Evolutionary conservation across 2,329 filamentous ascomycete genomes (phyloP), one percentile per base, ranked within the genome.

Genomic region (Pyrenophora graminea): DNA sequence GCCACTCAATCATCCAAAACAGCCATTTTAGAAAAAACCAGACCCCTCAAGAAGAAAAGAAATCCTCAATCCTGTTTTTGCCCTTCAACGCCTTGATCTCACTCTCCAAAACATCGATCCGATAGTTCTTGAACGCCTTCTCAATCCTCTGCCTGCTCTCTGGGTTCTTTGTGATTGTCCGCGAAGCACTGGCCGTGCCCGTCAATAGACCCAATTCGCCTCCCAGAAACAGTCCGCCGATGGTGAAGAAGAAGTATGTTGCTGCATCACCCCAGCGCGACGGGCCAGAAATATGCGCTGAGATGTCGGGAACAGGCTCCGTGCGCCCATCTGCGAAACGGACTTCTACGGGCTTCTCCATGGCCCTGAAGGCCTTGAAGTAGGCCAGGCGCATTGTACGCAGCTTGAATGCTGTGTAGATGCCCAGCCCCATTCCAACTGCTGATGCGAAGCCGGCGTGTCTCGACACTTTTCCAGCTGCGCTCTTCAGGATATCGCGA

Each of bases 171-270:
- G 74, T 76, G 45, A 89, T 81, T 1, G 74, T 74, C 32, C 80
- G 75, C 27, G 79, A 76, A 2, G 83, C 85, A 4, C 79, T 77
- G 39, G 77, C 77, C 1, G 78, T 79, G 0, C 86, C 85, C 0
- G 78, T 79, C 50, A 87, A 56, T 39, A 88, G 72, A 0, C 86
- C 85, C 10, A 79, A 71, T 72, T 89, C 86, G 6, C 86, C 85
- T 6, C 85, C 85, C 5, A 89, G 56, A 54, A 89, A 84, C 4
- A 87, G 66, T 0, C 85, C 85, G 12, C 84, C 85, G 0, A 81
- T 64, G 0, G 80, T 80, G 39, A 87, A 85, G 63, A 88, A 81
- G 54, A 82, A 80, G 63, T 85, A 87, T 0, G 86, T 83, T 3
- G 83, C 81, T 23, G 84, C 66, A 56, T 89, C 86, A 12, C 85